phyloP scores from a whole-genome alignment of 176 grass and related monocot genomes.

The Eleusine indica region DNA sequence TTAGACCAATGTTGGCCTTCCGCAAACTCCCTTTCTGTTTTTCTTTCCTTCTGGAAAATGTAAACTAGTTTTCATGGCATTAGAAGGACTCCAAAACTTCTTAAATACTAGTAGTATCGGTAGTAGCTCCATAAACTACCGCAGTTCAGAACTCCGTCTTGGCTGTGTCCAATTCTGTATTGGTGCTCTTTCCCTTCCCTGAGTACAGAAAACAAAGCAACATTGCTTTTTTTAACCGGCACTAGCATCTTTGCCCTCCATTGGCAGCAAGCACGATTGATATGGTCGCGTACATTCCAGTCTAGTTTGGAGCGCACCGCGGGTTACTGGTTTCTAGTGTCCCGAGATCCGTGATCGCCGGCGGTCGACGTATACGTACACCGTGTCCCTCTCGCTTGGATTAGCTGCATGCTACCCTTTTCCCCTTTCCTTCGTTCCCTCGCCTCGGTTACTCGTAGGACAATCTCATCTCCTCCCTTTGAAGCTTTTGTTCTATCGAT shows the following conservation, averaged over 20 bases:
- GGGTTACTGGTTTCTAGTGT: neutral
- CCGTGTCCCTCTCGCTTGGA: slow-evolving; percentile 18
- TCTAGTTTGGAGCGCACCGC: slow-evolving; percentile 32
- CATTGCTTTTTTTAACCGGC: neutral
- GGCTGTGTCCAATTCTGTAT: too few relatives aligned
- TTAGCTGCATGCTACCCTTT: slow-evolving; percentile 26
- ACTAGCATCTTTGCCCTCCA: slow-evolving; percentile 44
- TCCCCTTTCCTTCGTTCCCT: slow-evolving; percentile 24
- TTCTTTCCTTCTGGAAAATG: too few relatives aligned
- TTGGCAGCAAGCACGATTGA: slow-evolving; percentile 49
- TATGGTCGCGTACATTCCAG: slow-evolving; percentile 38
- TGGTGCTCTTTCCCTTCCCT: too few relatives aligned
- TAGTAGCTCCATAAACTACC: too few relatives aligned
- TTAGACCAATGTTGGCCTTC: too few relatives aligned
- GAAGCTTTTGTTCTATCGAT: neutral
- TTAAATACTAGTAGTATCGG: too few relatives aligned
- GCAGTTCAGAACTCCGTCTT: too few relatives aligned
- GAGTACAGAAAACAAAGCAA: neutral
- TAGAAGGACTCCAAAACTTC: too few relatives aligned
- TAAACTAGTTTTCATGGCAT: too few relatives aligned
- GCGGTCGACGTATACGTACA: neutral
- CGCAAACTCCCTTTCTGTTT: too few relatives aligned
- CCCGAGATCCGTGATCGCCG: slow-evolving; percentile 45
- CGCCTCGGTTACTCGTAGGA: neutral
- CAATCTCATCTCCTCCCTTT: neutral